A percentile compares a stretch with the other conserved stretches of the same genome.
Evolutionary conservation across 202 grass and related monocot species (phyloP).

Genomic region (Schoenoplectus triqueter): DNA sequence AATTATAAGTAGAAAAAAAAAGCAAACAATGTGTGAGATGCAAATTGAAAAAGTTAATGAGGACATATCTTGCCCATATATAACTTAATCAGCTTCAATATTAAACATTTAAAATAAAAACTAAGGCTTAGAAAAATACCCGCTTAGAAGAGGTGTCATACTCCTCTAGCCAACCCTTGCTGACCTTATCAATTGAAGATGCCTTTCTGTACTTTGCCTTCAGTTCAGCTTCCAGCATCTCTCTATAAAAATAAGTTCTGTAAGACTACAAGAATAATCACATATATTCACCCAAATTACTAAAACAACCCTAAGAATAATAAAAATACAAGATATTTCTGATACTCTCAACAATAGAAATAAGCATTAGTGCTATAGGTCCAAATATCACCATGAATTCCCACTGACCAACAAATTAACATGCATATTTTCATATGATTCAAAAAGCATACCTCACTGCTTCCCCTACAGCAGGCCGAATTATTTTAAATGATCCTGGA

Average conservation of each 20-base stretch:
- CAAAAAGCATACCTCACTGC: conserved; percentile 80
- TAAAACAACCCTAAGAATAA: conserved; percentile 22
- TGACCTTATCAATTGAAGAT: conserved; percentile 77
- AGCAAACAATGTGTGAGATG: background rate
- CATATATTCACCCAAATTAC: conserved; percentile 26
- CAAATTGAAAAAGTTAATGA: background rate
- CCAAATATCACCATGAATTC: conserved; percentile 21
- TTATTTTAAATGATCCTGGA: conserved; percentile 77
- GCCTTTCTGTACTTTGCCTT: conserved; percentile 97
- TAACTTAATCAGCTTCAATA: conserved; percentile 29
- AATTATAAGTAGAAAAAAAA: conserved; percentile 29
- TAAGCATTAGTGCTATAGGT: background rate
- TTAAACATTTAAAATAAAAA: background rate
- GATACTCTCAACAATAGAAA: background rate
- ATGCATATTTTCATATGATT: conserved; percentile 25
- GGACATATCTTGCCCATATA: conserved; percentile 31
- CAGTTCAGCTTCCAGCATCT: conserved; percentile 78
- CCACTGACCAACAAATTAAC: conserved; percentile 22
- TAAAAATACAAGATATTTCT: conserved; percentile 6
- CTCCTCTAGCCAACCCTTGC: conserved; percentile 86
- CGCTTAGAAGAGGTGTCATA: conserved; percentile 87
- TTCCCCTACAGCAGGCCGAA: conserved; percentile 84
- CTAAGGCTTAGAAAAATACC: conserved; percentile 48
- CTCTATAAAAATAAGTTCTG: conserved; percentile 62
- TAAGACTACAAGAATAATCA: conserved; percentile 24